phyloP scores from a whole-genome alignment of 2,329 filamentous ascomycete species.

The Boeremia exigua region DNA sequence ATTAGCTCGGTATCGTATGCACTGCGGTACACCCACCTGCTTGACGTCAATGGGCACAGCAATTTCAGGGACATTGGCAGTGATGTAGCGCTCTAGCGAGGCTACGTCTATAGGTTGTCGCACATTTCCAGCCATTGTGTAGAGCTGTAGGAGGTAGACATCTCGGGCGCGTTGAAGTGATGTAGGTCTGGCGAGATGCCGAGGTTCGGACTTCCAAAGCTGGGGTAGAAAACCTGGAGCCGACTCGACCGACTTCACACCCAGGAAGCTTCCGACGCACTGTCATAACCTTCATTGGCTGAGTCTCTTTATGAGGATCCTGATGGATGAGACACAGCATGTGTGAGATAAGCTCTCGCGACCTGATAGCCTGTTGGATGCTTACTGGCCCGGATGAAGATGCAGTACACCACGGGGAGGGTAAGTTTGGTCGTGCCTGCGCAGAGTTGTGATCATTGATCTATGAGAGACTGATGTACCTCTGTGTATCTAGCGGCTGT shows the following conservation, averaged over 20 bases:
- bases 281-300: no score
- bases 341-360: no score
- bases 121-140: constrained; percentile 79
- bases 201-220: constrained; percentile 8
- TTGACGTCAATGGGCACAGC: constrained; percentile 84
- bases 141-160: constrained; percentile 21
- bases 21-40: constrained; percentile 67
- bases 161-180: constrained; percentile 15
- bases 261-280: neutral
- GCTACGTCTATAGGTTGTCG: constrained; percentile 88
- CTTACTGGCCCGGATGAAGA: no score
- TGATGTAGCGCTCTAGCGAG: constrained; percentile 80
- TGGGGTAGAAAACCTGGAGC: constrained; percentile 4
- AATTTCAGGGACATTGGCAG: constrained; percentile 80
- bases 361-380: no score
- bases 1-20: constrained; percentile 7
- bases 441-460: no score
- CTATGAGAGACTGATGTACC: no score
- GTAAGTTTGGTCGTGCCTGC: no score
- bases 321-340: no score
- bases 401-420: no score
- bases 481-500: no score
- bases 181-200: constrained; percentile 12
- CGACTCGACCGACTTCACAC: constrained; percentile 8
- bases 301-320: no score